Percentiles rank a stretch among this genome's conserved stretches.
Evolutionary conservation across 2,329 filamentous ascomycete genomes (phyloP).

Genomic region (Phialophora verrucosa): DNA sequence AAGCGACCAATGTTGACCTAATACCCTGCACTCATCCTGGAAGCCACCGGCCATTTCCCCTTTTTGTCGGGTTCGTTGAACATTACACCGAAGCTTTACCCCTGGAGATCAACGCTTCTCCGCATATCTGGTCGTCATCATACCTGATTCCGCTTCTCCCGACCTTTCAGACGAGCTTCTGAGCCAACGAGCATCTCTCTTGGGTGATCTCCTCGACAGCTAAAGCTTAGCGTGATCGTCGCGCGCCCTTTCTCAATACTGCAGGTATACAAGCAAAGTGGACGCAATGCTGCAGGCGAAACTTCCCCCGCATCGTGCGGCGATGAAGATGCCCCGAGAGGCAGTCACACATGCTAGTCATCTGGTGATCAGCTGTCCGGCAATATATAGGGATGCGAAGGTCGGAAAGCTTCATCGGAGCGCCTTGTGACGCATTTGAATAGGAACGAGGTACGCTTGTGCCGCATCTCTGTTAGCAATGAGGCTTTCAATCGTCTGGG

Average conservation of each 20-base stretch:
- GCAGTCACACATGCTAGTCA: neutral
- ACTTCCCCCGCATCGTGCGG: slow-evolving; percentile 4
- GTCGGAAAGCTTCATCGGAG: neutral
- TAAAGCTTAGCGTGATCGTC: neutral
- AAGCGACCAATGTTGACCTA: neutral
- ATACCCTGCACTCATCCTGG: neutral
- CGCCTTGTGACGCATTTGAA: neutral
- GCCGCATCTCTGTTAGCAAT: neutral
- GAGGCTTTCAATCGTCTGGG: slow-evolving; percentile 2
- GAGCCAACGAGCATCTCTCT: too few relatives aligned
- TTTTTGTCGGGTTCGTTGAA: slow-evolving; percentile 1
- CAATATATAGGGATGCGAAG: neutral
- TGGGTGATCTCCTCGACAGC: neutral
- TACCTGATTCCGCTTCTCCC: neutral
- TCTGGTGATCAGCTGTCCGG: neutral
- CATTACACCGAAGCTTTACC: slow-evolving; percentile 4
- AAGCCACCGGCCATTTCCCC: slow-evolving; percentile 4
- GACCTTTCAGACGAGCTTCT: neutral
- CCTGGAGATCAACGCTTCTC: neutral
- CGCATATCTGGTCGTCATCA: neutral
- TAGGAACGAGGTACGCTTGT: neutral
- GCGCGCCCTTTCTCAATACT: neutral
- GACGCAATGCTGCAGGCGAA: neutral
- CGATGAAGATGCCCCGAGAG: neutral
- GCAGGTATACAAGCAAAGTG: slow-evolving; percentile 8